Percentiles rank a stretch among this genome's conserved stretches.
phyloP scores from a whole-genome alignment of 371 early-diverging fungal species.

The Mucor circinelloides region DNA sequence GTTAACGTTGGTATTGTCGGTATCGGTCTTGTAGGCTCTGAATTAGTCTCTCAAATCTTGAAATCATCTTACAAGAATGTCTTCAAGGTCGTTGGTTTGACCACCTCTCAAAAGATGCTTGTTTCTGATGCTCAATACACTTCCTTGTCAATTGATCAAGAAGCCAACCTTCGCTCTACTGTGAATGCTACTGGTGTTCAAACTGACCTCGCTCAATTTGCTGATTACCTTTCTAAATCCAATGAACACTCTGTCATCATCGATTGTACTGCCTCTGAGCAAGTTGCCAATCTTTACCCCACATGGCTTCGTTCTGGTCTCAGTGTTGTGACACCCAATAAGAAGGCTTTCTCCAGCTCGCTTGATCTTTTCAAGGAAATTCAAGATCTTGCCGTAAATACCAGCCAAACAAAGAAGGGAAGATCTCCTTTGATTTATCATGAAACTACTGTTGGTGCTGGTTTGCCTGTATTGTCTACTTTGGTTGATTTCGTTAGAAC shows the following conservation, averaged over 20 bases:
- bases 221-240: conserved; percentile 52
- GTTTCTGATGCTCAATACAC: conserved; percentile 44
- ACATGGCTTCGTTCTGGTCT: conserved; percentile 78
- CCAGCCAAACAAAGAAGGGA: conserved; percentile 6
- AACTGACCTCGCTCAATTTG: conserved; percentile 56
- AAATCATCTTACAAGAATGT: conserved; percentile 32
- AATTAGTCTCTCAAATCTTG: conserved; percentile 76
- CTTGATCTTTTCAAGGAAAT: conserved; percentile 75
- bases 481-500: conserved; percentile 88
- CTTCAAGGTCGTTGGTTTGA: conserved; percentile 60
- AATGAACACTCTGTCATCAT: conserved; percentile 70
- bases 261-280: conserved; percentile 90
- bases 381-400: conserved; percentile 44
- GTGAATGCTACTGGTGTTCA: conserved; percentile 23
- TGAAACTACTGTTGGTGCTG: conserved; percentile 98
- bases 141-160: conserved; percentile 14
- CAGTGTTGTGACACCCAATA: conserved; percentile 96
- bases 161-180: conserved; percentile 23
- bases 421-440: conserved; percentile 73
- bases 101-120: conserved; percentile 72
- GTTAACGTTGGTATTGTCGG: conserved; percentile 90
- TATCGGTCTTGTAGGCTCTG: conserved; percentile 91
- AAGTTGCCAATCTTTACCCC: conserved; percentile 83
- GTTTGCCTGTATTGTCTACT: conserved; percentile 93
- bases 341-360: conserved; percentile 90